These are phyloP conservation scores for Termitomyces sp. DNA, from an alignment of 768 basidiomycete species.

Conservation along the genomic window DNA sequence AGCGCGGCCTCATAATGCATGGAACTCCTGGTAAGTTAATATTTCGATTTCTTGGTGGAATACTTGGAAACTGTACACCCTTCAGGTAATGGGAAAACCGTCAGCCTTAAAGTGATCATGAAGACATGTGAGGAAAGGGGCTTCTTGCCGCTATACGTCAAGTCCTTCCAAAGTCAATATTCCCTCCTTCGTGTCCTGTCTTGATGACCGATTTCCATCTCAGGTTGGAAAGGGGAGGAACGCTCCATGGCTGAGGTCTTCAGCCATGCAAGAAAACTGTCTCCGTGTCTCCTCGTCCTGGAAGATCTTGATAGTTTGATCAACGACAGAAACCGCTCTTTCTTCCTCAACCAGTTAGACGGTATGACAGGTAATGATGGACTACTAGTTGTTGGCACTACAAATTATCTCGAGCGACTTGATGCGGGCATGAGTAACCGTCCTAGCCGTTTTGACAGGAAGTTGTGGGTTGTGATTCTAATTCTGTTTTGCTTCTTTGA, in stretches of 20 bases:
- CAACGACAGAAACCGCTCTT: constrained; percentile 71
- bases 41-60: not conserved
- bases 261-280: constrained; percentile 58
- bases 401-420: constrained; percentile 79
- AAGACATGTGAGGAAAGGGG: constrained; percentile 58
- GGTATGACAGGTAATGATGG: constrained; percentile 79
- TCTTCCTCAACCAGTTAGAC: constrained; percentile 86
- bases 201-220: not conserved
- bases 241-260: constrained; percentile 64
- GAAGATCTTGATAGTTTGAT: constrained; percentile 71
- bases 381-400: constrained; percentile 69
- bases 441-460: constrained; percentile 82
- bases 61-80: not conserved
- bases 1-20: constrained; percentile 80
- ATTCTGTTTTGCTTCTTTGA: not conserved
- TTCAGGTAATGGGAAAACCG: constrained; percentile 78
- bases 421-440: constrained; percentile 73
- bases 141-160: constrained; percentile 73
- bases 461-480: constrained; percentile 51
- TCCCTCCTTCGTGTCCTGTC: not conserved
- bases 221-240: constrained; percentile 60
- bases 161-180: constrained; percentile 60
- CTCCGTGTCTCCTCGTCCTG: constrained; percentile 62
- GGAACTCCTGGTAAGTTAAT: constrained; percentile 62
- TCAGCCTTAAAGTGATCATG: constrained; percentile 80